Conservation (phyloP, 2,329 filamentous ascomycete species). For the Paecilomyces dactylethromorphus region DNA sequence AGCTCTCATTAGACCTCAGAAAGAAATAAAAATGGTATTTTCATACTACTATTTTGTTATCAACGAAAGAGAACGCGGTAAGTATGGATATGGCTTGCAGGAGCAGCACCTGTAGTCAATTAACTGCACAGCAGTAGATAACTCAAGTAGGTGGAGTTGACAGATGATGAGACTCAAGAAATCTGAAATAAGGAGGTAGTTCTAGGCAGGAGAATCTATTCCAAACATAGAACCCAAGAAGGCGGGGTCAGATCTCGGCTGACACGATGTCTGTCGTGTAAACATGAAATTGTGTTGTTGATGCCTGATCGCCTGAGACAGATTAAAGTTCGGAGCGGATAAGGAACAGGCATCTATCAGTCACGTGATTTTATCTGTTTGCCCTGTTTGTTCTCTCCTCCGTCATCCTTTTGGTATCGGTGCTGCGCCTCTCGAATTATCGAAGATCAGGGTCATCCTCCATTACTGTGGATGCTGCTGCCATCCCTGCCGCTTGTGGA, state of each 20-base stretch:
- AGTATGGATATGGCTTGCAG: too few relatives aligned
- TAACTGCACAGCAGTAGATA: too few relatives aligned
- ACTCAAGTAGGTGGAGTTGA: too few relatives aligned
- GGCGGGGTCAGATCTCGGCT: neutral
- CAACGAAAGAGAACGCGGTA: too few relatives aligned
- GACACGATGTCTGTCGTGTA: neutral
- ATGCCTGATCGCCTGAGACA: neutral
- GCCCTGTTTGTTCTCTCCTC: neutral
- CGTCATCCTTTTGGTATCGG: neutral
- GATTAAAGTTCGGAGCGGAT: neutral
- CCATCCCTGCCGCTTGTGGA: neutral
- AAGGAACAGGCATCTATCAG: neutral
- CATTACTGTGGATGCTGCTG: neutral
- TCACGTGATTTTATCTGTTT: neutral
- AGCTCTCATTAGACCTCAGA: too few relatives aligned
- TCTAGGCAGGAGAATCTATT: too few relatives aligned
- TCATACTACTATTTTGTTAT: too few relatives aligned
- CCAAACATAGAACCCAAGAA: too few relatives aligned
- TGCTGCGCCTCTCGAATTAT: neutral
- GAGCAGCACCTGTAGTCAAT: too few relatives aligned
- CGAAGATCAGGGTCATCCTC: neutral
- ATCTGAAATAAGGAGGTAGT: too few relatives aligned
- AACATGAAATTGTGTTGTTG: neutral
- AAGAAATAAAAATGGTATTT: too few relatives aligned
- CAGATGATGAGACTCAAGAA: too few relatives aligned